Evolutionary conservation across 805 yeast species (phyloP), one percentile per base, ranked within the genome.

Genomic region (Saccharomyces paradoxus): DNA sequence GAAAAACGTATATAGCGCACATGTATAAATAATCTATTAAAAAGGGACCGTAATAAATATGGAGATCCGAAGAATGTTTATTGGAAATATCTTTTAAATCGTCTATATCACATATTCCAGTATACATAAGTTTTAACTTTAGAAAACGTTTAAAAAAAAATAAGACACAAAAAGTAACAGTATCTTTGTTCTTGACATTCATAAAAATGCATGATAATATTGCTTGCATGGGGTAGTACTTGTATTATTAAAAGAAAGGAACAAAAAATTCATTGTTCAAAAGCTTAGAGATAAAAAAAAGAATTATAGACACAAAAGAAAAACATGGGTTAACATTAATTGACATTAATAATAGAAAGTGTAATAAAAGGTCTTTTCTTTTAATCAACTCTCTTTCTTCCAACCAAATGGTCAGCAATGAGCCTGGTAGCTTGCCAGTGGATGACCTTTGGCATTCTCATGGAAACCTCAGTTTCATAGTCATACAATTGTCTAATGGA

Each of bases 401-500:
- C 94, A 46, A 86, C 96, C 69, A 92, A 76, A 72, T 83, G 84
- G 74, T 90, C 96, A 55, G 92, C 87, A 67, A 88, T 81, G 50
- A 84, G 86, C 66, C 95, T 80, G 51, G 84, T 75, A 30, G 77
- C 77, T 50, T 78, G 76, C 99, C 99, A 94, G 72, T 87, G 89
- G 50, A 90, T 84, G 55, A 77, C 74, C 76, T 88, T 90, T 63
- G 98, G 96, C 81, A 94, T 84, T 77, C 99, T 86, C 71, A 76
- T 81, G 24, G 73, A 76, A 41, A 87, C 69, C 62, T 88, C 89
- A 17, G 98, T 89, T 72, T 94, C 98, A 67, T 76, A 85, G 67
- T 91, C 96, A 73, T 87, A 91, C 60, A 92, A 77, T 56, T 79
- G 80, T 68, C 87, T 79, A 55, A 94, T 80, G 9, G 94, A 77